A percentile compares a stretch with the other conserved stretches of the same genome.
phyloP scores from a whole-genome alignment of 345 rosid genomes.

The Eucalyptus shirleyi region DNA sequence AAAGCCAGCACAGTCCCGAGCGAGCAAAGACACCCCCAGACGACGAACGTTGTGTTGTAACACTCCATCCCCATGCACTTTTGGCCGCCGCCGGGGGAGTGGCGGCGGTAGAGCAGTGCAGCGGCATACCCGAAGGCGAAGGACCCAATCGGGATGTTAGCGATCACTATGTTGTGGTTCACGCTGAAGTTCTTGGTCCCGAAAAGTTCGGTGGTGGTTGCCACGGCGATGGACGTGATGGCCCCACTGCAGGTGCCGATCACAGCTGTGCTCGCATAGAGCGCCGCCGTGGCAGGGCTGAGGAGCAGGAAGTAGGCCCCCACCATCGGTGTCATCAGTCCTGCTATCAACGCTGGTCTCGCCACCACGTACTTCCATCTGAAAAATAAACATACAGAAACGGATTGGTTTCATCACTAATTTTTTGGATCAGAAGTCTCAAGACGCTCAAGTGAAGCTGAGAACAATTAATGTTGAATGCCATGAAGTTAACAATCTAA shows the following conservation, averaged over 20 bases:
- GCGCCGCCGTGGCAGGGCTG: constrained; percentile 8
- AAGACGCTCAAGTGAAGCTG: not conserved
- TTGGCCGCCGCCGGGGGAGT: not conserved
- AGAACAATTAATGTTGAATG: too few species aligned
- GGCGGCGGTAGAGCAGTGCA: constrained; percentile 45
- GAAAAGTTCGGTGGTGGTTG: constrained; percentile 66
- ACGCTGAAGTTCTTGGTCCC: constrained; percentile 62
- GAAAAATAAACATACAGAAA: not conserved
- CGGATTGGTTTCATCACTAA: not conserved
- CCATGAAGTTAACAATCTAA: not conserved
- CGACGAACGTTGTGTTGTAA: constrained; percentile 44
- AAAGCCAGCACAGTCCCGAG: constrained; percentile 45
- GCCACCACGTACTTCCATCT: constrained; percentile 38
- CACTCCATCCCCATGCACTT: constrained; percentile 64
- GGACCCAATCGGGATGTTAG: constrained; percentile 78
- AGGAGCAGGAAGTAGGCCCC: constrained; percentile 56
- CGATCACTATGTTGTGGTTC: constrained; percentile 78
- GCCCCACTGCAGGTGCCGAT: constrained; percentile 71
- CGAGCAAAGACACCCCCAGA: constrained; percentile 59
- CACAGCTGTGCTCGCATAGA: constrained; percentile 53
- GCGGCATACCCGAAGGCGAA: constrained; percentile 63
- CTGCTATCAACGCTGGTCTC: constrained; percentile 42
- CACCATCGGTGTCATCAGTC: constrained; percentile 46
- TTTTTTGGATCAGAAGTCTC: not conserved
- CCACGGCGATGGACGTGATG: constrained; percentile 59